Conservation (phyloP, 768 basidiomycete genomes). For the Serendipita vermifera region DNA sequence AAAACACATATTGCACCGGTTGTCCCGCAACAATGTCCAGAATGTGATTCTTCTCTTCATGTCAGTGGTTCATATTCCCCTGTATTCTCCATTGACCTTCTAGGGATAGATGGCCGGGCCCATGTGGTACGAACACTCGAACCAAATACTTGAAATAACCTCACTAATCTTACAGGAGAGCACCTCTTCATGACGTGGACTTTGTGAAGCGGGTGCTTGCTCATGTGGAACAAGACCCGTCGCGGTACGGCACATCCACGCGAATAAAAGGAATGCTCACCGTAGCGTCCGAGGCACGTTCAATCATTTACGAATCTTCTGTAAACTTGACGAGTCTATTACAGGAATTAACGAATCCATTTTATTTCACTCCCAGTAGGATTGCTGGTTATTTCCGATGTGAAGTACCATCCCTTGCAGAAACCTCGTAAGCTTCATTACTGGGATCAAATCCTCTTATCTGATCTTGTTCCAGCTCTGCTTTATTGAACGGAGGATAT, state of each 20-base stretch:
- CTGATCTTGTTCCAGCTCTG: constrained; percentile 45
- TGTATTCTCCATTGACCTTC: background rate
- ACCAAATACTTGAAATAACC: background rate
- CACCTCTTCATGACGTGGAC: constrained; percentile 55
- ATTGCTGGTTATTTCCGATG: constrained; percentile 76
- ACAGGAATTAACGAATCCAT: constrained; percentile 52
- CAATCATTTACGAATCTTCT: too few species aligned
- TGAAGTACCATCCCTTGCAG: constrained; percentile 57
- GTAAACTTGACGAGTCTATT: background rate
- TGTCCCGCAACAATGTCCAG: constrained; percentile 54
- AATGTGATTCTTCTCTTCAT: constrained; percentile 68
- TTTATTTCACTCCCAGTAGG: constrained; percentile 79
- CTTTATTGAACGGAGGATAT: constrained; percentile 75
- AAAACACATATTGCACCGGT: constrained; percentile 63
- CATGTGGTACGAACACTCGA: constrained; percentile 72
- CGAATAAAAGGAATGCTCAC: constrained; percentile 96
- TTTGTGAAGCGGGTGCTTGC: constrained; percentile 67
- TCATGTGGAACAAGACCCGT: constrained; percentile 50
- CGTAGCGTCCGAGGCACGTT: constrained; percentile 70
- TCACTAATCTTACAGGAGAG: background rate
- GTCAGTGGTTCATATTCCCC: constrained; percentile 31
- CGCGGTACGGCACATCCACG: constrained; percentile 59
- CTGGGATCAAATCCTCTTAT: background rate
- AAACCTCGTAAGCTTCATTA: constrained; percentile 48
- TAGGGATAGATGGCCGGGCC: constrained; percentile 68